phyloP scores from a whole-genome alignment of 495 filamentous ascomycete species.

The Neurospora sp. region DNA sequence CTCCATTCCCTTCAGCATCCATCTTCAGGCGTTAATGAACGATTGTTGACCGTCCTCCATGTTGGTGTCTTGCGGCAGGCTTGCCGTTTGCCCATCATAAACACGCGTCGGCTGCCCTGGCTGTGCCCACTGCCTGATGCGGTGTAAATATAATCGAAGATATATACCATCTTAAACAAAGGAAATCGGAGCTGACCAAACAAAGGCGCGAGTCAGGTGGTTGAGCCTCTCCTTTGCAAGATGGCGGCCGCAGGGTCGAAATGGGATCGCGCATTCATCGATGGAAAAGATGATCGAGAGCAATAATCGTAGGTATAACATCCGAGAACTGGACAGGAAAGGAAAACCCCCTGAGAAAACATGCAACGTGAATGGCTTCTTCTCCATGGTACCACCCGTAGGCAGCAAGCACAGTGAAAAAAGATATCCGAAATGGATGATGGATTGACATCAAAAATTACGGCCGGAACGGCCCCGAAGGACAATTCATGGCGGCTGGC shows the following conservation, averaged over 20 bases:
- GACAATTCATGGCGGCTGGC: constrained; percentile 14
- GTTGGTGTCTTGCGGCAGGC: neutral
- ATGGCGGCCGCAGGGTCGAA: neutral
- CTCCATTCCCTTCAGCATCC: neutral
- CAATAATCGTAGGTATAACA: neutral
- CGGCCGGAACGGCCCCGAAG: constrained; percentile 17
- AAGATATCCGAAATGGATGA: constrained; percentile 3
- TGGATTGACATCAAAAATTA: constrained; percentile 13
- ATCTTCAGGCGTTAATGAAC: neutral
- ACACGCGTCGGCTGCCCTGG: neutral
- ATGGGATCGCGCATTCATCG: neutral
- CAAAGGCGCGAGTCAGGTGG: neutral
- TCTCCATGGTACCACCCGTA: constrained; percentile 10
- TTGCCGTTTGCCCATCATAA: neutral
- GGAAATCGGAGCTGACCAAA: neutral
- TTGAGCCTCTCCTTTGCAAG: neutral
- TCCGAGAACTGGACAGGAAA: neutral
- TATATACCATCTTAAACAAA: too few species aligned
- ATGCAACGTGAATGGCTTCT: neutral
- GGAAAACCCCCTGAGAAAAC: neutral
- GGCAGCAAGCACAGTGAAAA: constrained; percentile 14
- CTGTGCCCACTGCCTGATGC: neutral
- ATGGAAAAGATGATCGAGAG: neutral
- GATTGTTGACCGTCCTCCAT: neutral
- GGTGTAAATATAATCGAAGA: too few species aligned